phyloP scores from a whole-genome alignment of 1,284 basidiomycete species.

The Ceratobasidium sp. region DNA sequence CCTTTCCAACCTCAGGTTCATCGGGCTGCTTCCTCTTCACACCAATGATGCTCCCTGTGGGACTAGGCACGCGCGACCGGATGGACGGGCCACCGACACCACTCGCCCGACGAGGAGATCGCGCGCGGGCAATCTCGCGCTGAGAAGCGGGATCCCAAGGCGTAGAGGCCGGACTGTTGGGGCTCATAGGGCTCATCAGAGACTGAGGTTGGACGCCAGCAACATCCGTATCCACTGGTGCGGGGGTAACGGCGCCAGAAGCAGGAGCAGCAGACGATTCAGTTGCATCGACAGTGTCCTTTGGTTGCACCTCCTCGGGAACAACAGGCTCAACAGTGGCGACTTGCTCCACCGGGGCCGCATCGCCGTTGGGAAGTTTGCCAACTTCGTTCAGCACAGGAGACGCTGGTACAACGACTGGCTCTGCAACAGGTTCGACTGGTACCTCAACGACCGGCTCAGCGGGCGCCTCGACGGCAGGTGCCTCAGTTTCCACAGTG shows the following conservation, averaged over 20 bases:
- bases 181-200: conserved; percentile 36
- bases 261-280: conserved; percentile 1
- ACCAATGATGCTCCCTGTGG: conserved; percentile 41
- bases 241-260: conserved; percentile 2
- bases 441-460: conserved; percentile 24
- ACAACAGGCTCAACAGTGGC: not conserved
- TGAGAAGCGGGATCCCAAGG: conserved; percentile 28
- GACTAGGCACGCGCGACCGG: conserved; percentile 34
- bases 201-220: not conserved
- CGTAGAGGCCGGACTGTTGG: conserved; percentile 41
- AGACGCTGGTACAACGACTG: not conserved
- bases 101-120: conserved; percentile 32
- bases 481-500: not conserved
- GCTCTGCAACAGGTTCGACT: not conserved
- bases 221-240: conserved; percentile 13
- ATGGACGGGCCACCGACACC: conserved; percentile 22
- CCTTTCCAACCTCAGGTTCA: conserved; percentile 25
- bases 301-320: conserved; percentile 14
- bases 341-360: not conserved
- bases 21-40: conserved; percentile 44
- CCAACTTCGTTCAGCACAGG: not conserved
- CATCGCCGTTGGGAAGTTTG: too few species aligned
- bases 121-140: conserved; percentile 40
- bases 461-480: not conserved
- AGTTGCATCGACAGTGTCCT: not conserved